Conservation (phyloP, 2,329 filamentous ascomycete genomes). For the Hymenoscyphus salicellus region DNA sequence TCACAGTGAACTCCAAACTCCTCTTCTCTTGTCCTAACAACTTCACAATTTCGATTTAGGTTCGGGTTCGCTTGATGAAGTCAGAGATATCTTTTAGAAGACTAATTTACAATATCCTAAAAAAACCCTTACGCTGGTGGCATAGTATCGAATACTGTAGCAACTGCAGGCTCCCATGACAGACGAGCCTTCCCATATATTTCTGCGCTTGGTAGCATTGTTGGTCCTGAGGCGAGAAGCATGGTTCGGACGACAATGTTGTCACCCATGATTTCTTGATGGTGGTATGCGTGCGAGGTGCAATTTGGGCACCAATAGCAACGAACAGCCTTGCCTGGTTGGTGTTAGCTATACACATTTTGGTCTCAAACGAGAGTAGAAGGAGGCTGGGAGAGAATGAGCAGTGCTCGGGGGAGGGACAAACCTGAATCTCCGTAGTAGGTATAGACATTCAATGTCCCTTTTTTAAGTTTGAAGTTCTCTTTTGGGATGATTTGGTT, state of each 20-base stretch:
- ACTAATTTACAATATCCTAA: background rate
- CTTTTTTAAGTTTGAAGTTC: constrained; percentile 51
- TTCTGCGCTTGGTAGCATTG: constrained; percentile 50
- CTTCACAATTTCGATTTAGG: constrained; percentile 7
- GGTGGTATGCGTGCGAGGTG: constrained; percentile 52
- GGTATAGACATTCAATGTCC: constrained; percentile 49
- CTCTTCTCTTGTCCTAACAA: background rate
- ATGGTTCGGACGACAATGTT: constrained; percentile 52
- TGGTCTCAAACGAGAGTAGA: background rate
- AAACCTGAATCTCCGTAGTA: constrained; percentile 55
- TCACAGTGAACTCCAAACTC: background rate
- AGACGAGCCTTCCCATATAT: constrained; percentile 53
- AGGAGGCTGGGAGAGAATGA: background rate
- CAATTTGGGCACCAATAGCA: constrained; percentile 57
- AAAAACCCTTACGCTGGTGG: constrained; percentile 37
- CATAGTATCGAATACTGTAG: constrained; percentile 44
- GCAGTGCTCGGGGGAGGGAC: constrained; percentile 7
- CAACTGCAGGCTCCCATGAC: constrained; percentile 52
- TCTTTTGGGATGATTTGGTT: constrained; percentile 42
- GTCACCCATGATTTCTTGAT: constrained; percentile 51
- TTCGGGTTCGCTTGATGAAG: background rate
- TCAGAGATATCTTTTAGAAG: constrained; percentile 1
- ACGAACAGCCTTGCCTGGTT: constrained; percentile 48
- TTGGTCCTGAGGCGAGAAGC: constrained; percentile 45
- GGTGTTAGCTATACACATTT: background rate